phyloP scores from a whole-genome alignment of 177 flowering plant genomes.

The Tripterygium wilfordii region DNA sequence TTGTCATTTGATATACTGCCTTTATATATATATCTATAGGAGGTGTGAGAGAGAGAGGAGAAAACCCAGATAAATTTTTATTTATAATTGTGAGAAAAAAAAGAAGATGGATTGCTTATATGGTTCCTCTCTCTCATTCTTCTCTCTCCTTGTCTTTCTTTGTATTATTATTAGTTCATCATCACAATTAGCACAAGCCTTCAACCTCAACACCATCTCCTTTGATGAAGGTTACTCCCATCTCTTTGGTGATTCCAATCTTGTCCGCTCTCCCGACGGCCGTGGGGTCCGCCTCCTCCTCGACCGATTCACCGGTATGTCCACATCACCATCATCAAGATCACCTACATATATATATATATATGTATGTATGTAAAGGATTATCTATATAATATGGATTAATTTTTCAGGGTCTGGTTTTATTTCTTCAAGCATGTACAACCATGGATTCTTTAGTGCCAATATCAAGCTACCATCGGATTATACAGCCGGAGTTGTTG shows the following conservation, averaged over 20 bases:
- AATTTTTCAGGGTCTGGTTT: conserved; percentile 73
- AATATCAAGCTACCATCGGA: conserved; percentile 70
- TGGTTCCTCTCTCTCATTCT: conserved; percentile 17
- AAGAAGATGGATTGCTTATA: conserved; percentile 10
- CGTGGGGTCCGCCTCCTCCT: conserved; percentile 62
- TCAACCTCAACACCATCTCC: conserved; percentile 46
- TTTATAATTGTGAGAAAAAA: not conserved
- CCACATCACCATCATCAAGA: too few species aligned
- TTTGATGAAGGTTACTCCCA: conserved; percentile 60
- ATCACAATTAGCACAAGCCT: conserved; percentile 15
- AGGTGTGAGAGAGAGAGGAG: conserved; percentile 7
- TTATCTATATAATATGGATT: not conserved
- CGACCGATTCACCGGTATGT: conserved; percentile 64
- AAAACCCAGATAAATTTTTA: not conserved
- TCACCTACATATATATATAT: not conserved
- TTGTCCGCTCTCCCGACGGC: conserved; percentile 53
- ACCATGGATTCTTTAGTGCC: conserved; percentile 86
- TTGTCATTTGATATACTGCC: too few species aligned
- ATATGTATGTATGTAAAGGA: not conserved
- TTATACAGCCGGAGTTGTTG: conserved; percentile 80
- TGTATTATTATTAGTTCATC: conserved; percentile 2
- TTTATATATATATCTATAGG: too few species aligned
- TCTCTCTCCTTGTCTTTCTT: conserved; percentile 9
- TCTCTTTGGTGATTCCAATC: conserved; percentile 76
- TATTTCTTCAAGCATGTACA: conserved; percentile 59